Conservation (phyloP, 2,329 filamentous ascomycete species). For the Trichocomaceae sp. region DNA sequence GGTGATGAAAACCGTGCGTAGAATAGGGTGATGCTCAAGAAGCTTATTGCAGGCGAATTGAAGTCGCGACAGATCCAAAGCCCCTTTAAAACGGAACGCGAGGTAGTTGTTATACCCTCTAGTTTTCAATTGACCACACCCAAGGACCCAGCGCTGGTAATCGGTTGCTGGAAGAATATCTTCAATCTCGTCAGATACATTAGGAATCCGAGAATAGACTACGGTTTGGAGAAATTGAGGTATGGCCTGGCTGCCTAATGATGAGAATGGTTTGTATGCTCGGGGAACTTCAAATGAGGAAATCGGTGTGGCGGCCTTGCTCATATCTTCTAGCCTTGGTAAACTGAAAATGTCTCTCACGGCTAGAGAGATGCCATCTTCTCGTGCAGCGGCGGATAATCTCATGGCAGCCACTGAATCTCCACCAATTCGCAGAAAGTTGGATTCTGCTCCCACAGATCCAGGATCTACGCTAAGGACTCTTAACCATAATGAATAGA, state of each 20-base stretch:
- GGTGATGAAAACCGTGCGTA: neutral
- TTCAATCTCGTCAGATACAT: neutral
- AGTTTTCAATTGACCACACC: neutral
- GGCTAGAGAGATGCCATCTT: neutral
- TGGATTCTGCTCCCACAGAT: conserved; percentile 18
- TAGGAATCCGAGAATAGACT: neutral
- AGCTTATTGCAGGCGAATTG: neutral
- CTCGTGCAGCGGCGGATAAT: conserved; percentile 7
- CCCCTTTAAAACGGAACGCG: neutral
- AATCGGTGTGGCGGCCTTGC: neutral
- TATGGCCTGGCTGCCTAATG: neutral
- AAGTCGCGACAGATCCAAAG: neutral
- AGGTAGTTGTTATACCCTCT: neutral
- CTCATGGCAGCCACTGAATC: conserved; percentile 25
- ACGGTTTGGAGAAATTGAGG: neutral
- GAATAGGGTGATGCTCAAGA: neutral
- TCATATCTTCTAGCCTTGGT: neutral
- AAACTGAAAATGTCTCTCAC: neutral
- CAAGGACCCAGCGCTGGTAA: neutral
- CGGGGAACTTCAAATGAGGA: neutral
- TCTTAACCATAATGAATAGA: conserved; percentile 17
- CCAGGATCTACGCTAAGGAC: conserved; percentile 16
- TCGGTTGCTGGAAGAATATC: neutral
- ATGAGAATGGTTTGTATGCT: neutral
- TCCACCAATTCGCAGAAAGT: conserved; percentile 26